A percentile compares a stretch with the other conserved stretches of the same genome.
phyloP scores from a whole-genome alignment of 2,329 filamentous ascomycete genomes.

The Phaeosphaeriaceae sp. region DNA sequence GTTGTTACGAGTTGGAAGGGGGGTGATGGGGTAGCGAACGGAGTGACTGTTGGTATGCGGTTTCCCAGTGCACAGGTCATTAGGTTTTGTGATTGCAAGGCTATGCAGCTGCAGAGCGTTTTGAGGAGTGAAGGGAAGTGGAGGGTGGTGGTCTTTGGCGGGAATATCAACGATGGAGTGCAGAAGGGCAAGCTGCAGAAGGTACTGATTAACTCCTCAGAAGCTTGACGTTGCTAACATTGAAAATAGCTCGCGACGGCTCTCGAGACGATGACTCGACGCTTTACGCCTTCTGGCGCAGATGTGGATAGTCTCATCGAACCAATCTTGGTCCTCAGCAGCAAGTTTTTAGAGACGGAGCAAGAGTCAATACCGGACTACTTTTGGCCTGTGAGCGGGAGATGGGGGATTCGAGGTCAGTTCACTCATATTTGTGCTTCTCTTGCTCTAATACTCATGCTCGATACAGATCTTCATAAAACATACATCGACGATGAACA shows the following conservation, averaged over 20 bases:
- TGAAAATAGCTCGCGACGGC: constrained; percentile 21
- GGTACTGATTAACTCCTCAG: constrained; percentile 28
- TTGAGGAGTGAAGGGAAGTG: constrained; percentile 61
- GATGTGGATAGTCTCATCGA: constrained; percentile 66
- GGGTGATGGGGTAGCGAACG: constrained; percentile 47
- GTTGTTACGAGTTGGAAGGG: constrained; percentile 50
- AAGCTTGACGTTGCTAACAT: background rate
- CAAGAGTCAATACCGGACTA: constrained; percentile 61
- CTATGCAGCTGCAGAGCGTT: constrained; percentile 59
- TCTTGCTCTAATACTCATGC: background rate
- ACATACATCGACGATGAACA: constrained; percentile 65
- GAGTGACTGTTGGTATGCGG: constrained; percentile 55
- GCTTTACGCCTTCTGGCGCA: constrained; percentile 51
- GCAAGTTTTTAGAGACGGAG: constrained; percentile 57
- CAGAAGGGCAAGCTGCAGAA: constrained; percentile 43
- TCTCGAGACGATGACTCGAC: constrained; percentile 41
- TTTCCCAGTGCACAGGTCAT: constrained; percentile 65
- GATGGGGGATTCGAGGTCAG: constrained; percentile 62
- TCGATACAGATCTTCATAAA: constrained; percentile 61
- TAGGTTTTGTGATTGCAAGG: constrained; percentile 65
- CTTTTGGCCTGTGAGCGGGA: constrained; percentile 65
- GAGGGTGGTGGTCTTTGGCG: constrained; percentile 59
- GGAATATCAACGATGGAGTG: constrained; percentile 47
- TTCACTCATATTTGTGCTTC: too few species aligned
- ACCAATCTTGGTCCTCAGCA: constrained; percentile 61